Evolutionary conservation across 2,329 filamentous ascomycete genomes (phyloP), one percentile per base, ranked within the genome.

Genomic region (Microascus cirrosus): DNA sequence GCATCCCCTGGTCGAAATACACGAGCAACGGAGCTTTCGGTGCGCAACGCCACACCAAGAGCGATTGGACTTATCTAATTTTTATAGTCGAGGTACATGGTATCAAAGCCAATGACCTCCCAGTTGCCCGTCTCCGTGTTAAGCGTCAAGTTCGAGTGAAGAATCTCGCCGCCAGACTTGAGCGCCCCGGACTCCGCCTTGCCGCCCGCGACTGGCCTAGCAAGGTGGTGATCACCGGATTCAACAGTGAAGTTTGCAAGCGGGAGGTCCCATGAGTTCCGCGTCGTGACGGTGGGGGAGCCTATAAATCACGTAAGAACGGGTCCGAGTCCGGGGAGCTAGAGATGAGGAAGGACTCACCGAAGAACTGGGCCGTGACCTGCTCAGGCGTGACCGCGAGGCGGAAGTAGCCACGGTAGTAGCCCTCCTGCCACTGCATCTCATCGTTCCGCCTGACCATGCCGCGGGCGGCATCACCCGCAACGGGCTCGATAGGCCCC

Each of bases 371-470:
- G 0, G 86, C 86, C n/a, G 79, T 73, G 2, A 87, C 75, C 52
- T 78, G 71, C 12, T 84, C 74, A 24, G 80, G 74, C 22, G 71
- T 74, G 58, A 88, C 73, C 54, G 79, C 76, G 48, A 90, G 72
- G 65, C 86, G 79, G 63, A 83, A 89, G 71, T 90, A 90, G 1
- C 87, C 87, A 20, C 86, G 77, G 68, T 89, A 90, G 68, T 87
- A 90, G 8, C 84, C 68, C 59, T 90, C 86, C 63, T 85, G 82
- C 87, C 86, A 90, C 65, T 87, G 83, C 53, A 90, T 73, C 67
- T 87, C 84, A 0, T 74, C 70, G 68, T 88, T 90, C 24, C 63
- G 75, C 70, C 51, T 66, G 66, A 61, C 76, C 72, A 36, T 79
- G 70, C 62, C 66, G 68, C 63, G 74, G 59, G 70, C 68, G 55